A percentile compares a stretch with the other conserved stretches of the same genome.
Evolutionary conservation across 179 eudicot species (phyloP).

Genomic region (Carnegiea gigantea): DNA sequence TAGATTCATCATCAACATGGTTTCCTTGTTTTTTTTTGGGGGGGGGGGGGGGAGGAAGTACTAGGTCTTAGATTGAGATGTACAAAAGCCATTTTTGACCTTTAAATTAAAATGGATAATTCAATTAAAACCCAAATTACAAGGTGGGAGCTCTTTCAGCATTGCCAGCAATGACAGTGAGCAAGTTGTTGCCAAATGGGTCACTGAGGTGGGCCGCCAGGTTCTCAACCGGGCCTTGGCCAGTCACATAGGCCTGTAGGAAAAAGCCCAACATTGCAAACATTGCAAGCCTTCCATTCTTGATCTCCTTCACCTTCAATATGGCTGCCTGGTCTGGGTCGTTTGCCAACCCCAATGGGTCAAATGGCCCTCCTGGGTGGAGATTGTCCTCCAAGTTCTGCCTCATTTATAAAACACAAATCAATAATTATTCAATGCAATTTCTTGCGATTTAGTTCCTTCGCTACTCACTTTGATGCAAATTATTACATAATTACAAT

Average conservation of each 20-base stretch:
- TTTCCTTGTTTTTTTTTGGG: too few relatives aligned
- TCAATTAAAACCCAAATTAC: slow-evolving; percentile 29
- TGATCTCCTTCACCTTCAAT: slow-evolving; percentile 96
- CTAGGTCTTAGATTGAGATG: background rate
- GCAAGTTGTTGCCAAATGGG: slow-evolving; percentile 96
- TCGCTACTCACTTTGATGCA: too few relatives aligned
- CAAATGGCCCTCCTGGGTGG: slow-evolving; percentile 99
- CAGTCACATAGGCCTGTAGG: slow-evolving; percentile 93
- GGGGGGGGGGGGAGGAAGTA: too few relatives aligned
- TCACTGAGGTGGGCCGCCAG: slow-evolving; percentile 86
- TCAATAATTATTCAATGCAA: too few relatives aligned
- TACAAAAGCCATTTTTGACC: background rate
- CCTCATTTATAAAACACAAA: background rate
- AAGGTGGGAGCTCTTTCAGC: slow-evolving; percentile 85
- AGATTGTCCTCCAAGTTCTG: slow-evolving; percentile 96
- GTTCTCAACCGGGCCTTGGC: slow-evolving; percentile 97
- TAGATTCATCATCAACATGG: background rate
- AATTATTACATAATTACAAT: too few relatives aligned
- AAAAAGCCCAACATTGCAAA: slow-evolving; percentile 93
- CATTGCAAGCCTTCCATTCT: slow-evolving; percentile 98
- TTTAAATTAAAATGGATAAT: background rate
- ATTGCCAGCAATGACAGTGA: slow-evolving; percentile 77
- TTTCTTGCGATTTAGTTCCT: too few relatives aligned
- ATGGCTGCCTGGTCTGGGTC: slow-evolving; percentile 97
- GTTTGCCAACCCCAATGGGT: slow-evolving; percentile 83